Evolutionary conservation across 2,329 filamentous ascomycete genomes (phyloP).

Genomic region (Aspergillus vadensis): DNA sequence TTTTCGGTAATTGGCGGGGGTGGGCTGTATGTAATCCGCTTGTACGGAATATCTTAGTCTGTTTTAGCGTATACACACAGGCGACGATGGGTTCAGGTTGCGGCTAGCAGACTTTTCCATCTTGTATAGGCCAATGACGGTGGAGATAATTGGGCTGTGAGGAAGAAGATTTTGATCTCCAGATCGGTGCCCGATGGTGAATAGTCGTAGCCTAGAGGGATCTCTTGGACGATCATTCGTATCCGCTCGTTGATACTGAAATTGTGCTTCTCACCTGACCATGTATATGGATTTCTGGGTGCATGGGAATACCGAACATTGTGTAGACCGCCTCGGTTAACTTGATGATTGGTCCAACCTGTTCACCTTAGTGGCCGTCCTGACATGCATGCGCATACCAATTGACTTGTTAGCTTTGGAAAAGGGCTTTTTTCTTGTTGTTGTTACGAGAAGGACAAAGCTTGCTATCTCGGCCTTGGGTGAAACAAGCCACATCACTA

Average conservation of each 20-base stretch:
- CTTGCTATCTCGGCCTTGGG: no score
- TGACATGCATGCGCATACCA: neutral
- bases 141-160: neutral
- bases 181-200: neutral
- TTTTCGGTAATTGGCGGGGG: no score
- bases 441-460: no score
- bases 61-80: no score
- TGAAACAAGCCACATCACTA: no score
- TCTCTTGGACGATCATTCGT: no score
- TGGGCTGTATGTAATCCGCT: no score
- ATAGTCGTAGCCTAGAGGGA: no score
- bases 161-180: neutral
- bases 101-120: neutral
- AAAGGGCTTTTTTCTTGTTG: no score
- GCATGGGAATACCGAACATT: neutral
- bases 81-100: no score
- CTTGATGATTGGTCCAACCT: neutral
- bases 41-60: no score
- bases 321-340: neutral
- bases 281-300: neutral
- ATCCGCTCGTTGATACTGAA: neutral
- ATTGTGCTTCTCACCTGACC: neutral
- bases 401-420: neutral
- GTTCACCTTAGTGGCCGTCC: neutral
- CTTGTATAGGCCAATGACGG: neutral